Evolutionary conservation across 106 monocot species (phyloP).

Genomic region (Allium sativum): DNA sequence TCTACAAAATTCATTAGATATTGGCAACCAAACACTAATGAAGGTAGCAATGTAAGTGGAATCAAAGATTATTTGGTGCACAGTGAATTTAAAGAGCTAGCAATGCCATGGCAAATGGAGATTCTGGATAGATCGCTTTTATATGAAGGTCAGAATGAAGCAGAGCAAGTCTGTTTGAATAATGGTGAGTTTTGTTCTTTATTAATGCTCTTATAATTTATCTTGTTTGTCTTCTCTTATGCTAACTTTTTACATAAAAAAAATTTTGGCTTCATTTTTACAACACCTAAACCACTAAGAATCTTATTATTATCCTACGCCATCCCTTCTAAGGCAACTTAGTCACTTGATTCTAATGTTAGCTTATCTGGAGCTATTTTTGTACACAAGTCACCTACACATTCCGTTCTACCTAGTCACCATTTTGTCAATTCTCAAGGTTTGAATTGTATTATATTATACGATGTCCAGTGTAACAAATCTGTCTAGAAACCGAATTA

Average conservation of each 20-base stretch:
- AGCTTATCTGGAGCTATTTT: too few relatives aligned
- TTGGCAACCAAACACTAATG: constrained; percentile 28
- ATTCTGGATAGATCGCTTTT: constrained; percentile 65
- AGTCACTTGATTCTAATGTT: too few relatives aligned
- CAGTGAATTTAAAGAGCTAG: constrained; percentile 18
- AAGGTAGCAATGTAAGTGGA: not conserved
- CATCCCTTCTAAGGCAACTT: too few relatives aligned
- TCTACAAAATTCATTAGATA: constrained; percentile 22
- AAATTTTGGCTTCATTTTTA: not conserved
- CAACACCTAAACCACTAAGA: too few relatives aligned
- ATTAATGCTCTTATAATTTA: not conserved
- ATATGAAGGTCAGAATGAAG: constrained; percentile 67
- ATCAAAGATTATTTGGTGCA: constrained; percentile 13
- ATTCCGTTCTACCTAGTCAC: too few relatives aligned
- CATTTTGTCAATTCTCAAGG: too few relatives aligned
- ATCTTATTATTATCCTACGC: too few relatives aligned
- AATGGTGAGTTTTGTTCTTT: constrained; percentile 52
- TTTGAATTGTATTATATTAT: too few relatives aligned
- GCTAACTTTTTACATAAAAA: too few relatives aligned
- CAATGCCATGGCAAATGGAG: constrained; percentile 70
- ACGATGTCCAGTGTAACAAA: too few relatives aligned
- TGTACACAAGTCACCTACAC: too few relatives aligned
- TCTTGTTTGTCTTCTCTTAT: not conserved
- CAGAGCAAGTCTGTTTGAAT: constrained; percentile 48
- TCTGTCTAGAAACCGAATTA: too few relatives aligned